A percentile compares a stretch with the other conserved stretches of the same genome.
These are phyloP conservation scores for Geotrichum citri-aurantii DNA, from an alignment of 1,139 yeast genomes.

Conservation along the genomic window DNA sequence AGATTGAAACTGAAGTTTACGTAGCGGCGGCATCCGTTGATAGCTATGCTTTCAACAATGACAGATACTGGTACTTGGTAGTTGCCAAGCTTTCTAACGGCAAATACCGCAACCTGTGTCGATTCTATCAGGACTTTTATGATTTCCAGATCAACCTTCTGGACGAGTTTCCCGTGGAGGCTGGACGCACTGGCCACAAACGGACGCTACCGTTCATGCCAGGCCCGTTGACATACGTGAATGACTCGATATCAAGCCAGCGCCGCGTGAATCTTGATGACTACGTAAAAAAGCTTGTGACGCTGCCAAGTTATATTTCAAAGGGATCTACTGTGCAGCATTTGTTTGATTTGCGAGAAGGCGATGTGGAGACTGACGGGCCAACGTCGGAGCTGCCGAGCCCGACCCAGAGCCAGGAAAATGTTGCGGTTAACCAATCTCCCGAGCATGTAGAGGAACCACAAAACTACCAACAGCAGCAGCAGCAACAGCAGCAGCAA, in stretches of 20 bases:
- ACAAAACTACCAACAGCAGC: constrained; percentile 5
- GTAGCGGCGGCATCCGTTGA: constrained; percentile 67
- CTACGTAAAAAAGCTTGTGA: constrained; percentile 68
- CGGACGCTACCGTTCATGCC: constrained; percentile 92
- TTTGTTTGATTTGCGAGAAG: constrained; percentile 64
- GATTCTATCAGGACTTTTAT: constrained; percentile 94
- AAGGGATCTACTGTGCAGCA: constrained; percentile 57
- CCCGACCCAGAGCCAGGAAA: constrained; percentile 28
- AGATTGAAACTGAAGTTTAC: constrained; percentile 17
- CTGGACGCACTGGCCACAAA: constrained; percentile 74
- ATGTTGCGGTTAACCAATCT: neutral
- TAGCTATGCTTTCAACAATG: constrained; percentile 74
- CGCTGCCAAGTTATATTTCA: constrained; percentile 73
- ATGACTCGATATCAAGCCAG: constrained; percentile 82
- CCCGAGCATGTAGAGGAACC: neutral
- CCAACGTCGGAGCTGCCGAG: constrained; percentile 40
- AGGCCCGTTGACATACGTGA: constrained; percentile 90
- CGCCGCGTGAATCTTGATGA: constrained; percentile 81
- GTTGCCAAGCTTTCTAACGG: constrained; percentile 68
- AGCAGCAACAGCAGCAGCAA: neutral
- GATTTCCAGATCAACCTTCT: constrained; percentile 83
- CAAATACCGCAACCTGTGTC: constrained; percentile 61
- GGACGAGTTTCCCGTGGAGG: constrained; percentile 85
- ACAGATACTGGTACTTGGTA: constrained; percentile 83
- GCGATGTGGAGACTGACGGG: constrained; percentile 48